Conservation (phyloP, 768 basidiomycete species). For the Auriscalpium microsporum region DNA sequence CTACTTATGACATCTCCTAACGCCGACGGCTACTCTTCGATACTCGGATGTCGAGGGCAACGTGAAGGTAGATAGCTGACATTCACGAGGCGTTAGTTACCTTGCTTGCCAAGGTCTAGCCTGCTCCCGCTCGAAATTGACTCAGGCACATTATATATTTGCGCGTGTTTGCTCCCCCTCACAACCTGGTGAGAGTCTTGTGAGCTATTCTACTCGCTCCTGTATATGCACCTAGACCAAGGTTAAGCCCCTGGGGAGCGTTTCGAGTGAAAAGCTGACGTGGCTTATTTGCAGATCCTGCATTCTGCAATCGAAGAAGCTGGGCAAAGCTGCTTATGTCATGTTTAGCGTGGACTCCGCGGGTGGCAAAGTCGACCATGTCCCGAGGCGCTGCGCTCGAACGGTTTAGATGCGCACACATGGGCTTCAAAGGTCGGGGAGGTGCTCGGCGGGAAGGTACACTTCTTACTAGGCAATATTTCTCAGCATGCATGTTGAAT, state of each 20-base stretch:
- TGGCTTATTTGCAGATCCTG: slow-evolving; percentile 42
- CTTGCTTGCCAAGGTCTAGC: too few species aligned
- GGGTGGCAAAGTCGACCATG: slow-evolving; percentile 73
- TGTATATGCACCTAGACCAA: too few species aligned
- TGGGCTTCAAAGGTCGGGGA: slow-evolving; percentile 80
- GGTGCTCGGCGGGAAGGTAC: slow-evolving; percentile 85
- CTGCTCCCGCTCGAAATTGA: too few species aligned
- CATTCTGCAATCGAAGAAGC: slow-evolving; percentile 68
- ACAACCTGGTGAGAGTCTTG: too few species aligned
- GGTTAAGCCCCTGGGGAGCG: too few species aligned
- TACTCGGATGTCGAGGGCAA: slow-evolving; percentile 77
- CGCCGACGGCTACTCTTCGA: slow-evolving; percentile 58
- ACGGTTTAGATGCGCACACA: slow-evolving; percentile 72
- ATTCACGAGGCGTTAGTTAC: not conserved
- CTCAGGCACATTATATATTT: too few species aligned
- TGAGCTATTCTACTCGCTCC: too few species aligned
- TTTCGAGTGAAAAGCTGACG: slow-evolving; percentile 2
- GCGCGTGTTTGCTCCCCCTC: too few species aligned
- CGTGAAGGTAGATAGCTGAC: slow-evolving; percentile 52
- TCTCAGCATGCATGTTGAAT: not conserved
- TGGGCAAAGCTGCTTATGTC: slow-evolving; percentile 80
- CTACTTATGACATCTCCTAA: too few species aligned
- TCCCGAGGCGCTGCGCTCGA: slow-evolving; percentile 53
- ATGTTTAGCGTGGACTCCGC: slow-evolving; percentile 72
- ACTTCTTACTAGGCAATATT: slow-evolving; percentile 3